Evolutionary conservation across 768 basidiomycete species (phyloP).

Genomic region (Phylloporus rhodoxanthus): DNA sequence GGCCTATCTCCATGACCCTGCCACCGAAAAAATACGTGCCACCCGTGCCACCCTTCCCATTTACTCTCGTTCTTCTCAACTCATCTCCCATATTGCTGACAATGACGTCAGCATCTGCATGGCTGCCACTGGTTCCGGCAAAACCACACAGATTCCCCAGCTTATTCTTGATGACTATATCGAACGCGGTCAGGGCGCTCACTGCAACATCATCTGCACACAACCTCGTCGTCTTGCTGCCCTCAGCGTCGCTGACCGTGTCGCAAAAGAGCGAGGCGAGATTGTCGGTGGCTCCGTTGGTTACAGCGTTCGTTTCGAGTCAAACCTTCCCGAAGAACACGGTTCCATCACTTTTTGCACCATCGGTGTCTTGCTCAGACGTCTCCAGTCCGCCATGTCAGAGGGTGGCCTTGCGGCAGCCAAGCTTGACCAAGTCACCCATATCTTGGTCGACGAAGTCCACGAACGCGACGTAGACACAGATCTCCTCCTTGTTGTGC

Average conservation of each 20-base stretch:
- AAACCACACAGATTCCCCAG: constrained; percentile 94
- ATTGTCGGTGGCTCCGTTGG: constrained; percentile 67
- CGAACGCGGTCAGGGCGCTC: constrained; percentile 67
- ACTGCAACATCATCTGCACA: constrained; percentile 88
- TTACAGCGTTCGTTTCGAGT: constrained; percentile 90
- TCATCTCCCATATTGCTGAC: constrained; percentile 61
- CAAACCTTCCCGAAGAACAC: constrained; percentile 68
- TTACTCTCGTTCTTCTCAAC: constrained; percentile 55
- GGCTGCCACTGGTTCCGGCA: constrained; percentile 89
- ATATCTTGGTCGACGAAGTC: constrained; percentile 92
- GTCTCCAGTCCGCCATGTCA: constrained; percentile 70
- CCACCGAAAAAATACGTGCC: constrained; percentile 58
- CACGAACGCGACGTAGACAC: constrained; percentile 95
- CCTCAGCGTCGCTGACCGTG: constrained; percentile 85
- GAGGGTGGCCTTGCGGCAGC: constrained; percentile 32
- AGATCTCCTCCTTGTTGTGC: constrained; percentile 80
- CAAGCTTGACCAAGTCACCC: constrained; percentile 72
- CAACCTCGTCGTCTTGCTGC: constrained; percentile 91
- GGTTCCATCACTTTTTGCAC: constrained; percentile 92
- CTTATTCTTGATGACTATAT: constrained; percentile 84
- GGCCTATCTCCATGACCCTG: constrained; percentile 55
- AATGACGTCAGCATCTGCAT: constrained; percentile 87
- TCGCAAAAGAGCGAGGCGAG: constrained; percentile 84
- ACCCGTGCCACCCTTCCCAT: constrained; percentile 71
- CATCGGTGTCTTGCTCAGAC: constrained; percentile 82